Base-by-base conservation (phyloP, 345 rosid species). In the Kernera saxatilis region DNA sequence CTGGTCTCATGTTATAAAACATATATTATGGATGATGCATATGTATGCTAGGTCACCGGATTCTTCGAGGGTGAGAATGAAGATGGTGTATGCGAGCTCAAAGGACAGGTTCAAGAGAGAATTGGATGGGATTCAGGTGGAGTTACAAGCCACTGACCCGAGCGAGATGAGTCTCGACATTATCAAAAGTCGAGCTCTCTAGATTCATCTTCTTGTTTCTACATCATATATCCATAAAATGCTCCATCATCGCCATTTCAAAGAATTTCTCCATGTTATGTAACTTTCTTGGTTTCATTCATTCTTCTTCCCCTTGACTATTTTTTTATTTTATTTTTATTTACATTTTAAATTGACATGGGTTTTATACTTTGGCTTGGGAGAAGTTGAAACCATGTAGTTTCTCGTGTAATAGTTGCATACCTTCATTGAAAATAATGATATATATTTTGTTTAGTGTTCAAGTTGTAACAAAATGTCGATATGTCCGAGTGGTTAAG, bases 401-500 rank as follows among this genome's bases (percentile, higher is more conserved):
- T 60, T 43, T 68, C 17, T 40, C 69, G 46, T 74, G 68, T 74
- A 67, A 57, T 49, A 37, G 67, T 17, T 67, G 32, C 33, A 66
- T 49, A 73, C 58, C 3, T 71, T 61, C 53, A 4, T 40, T 21
- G 18, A 64, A 63, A 60, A 64, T 54, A 72, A n/a, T n/a, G n/a
- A n/a, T n/a, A n/a, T n/a, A n/a, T n/a, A n/a, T n/a, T n/a, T n/a
- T n/a, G n/a, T n/a, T n/a, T n/a, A n/a, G n/a, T n/a, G n/a, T n/a
- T n/a, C n/a, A n/a, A n/a, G n/a, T n/a, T n/a, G n/a, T n/a, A n/a
- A n/a, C n/a, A n/a, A n/a, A n/a, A n/a, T n/a, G 92, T 88, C 94
- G 88, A 87, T 91, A 91, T 91, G 96, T 91, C 96, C 90, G 94
- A 91, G 96, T 89, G 92, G 92, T 91, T 85, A 91, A 87, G 97